These are phyloP conservation scores for Suhomyces bolitotheri DNA, from an alignment of 1,139 yeast species.

Conservation along the genomic window DNA sequence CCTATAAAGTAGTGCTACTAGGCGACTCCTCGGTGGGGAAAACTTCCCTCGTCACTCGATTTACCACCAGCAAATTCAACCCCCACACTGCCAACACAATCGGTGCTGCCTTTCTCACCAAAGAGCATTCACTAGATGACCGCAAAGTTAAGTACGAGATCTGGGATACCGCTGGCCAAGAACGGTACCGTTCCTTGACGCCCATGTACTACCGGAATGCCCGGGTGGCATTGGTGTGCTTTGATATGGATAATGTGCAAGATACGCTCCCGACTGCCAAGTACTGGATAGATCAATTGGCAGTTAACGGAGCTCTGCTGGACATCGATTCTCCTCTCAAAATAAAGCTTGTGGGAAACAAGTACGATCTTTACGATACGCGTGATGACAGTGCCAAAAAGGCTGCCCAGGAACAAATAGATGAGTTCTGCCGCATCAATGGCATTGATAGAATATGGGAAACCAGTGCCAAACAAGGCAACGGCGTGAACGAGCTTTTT, in stretches of 20 bases:
- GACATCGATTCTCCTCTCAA: slow-evolving; percentile 16
- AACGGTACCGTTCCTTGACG: slow-evolving; percentile 47
- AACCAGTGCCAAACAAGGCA: slow-evolving; percentile 52
- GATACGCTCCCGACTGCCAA: slow-evolving; percentile 41
- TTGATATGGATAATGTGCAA: slow-evolving; percentile 35
- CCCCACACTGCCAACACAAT: slow-evolving; percentile 45
- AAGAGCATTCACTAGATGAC: slow-evolving; percentile 23
- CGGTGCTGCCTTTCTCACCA: slow-evolving; percentile 52
- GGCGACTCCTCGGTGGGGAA: slow-evolving; percentile 53
- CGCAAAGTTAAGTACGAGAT: slow-evolving; percentile 47
- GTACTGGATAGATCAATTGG: slow-evolving; percentile 48
- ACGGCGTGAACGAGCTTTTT: slow-evolving; percentile 45
- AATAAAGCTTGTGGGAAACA: slow-evolving; percentile 19
- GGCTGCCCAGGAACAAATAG: slow-evolving; percentile 6
- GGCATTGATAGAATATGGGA: slow-evolving; percentile 20
- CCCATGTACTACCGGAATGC: slow-evolving; percentile 54
- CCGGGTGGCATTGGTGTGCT: slow-evolving; percentile 34
- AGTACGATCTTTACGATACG: slow-evolving; percentile 13
- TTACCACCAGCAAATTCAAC: slow-evolving; percentile 39
- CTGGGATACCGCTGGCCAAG: slow-evolving; percentile 57
- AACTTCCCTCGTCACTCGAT: slow-evolving; percentile 47
- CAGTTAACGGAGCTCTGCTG: slow-evolving; percentile 25
- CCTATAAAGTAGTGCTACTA: slow-evolving; percentile 41
- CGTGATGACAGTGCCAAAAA: not conserved
- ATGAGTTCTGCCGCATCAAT: slow-evolving; percentile 11